These are phyloP conservation scores for Neonectria punicea DNA, from an alignment of 2,329 filamentous ascomycete species.

Conservation along the genomic window DNA sequence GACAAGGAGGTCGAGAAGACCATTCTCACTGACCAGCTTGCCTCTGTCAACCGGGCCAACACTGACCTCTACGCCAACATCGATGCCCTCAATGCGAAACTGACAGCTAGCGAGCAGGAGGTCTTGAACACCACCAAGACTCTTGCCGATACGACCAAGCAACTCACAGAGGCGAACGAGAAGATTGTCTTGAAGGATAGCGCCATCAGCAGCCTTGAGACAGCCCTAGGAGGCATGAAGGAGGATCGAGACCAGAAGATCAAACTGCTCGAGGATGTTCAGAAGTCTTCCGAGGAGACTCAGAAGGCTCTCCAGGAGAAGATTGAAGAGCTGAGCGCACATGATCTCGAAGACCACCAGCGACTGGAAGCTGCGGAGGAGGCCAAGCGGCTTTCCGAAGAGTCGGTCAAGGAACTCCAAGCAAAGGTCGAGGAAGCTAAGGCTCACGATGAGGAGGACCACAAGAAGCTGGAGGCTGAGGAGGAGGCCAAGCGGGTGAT, in stretches of 20 bases:
- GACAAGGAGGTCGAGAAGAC: conserved; percentile 1
- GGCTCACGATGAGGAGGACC: neutral
- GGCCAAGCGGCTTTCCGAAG: conserved; percentile 5
- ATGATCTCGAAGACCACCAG: conserved; percentile 12
- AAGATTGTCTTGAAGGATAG: neutral
- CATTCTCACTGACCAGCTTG: neutral
- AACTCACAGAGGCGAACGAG: conserved; percentile 1
- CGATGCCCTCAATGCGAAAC: neutral
- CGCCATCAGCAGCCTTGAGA: conserved; percentile 6
- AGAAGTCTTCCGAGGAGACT: conserved; percentile 3
- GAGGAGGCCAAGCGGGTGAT: neutral
- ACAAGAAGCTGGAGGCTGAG: neutral
- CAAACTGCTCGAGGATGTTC: conserved; percentile 5
- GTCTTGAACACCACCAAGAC: neutral
- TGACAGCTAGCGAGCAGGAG: conserved; percentile 1
- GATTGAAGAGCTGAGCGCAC: conserved; percentile 10
- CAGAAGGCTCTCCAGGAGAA: neutral
- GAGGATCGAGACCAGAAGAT: conserved; percentile 3
- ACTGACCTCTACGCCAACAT: neutral
- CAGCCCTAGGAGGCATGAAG: neutral
- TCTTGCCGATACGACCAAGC: neutral
- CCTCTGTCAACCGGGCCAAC: neutral
- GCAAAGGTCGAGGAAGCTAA: conserved; percentile 1
- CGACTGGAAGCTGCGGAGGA: conserved; percentile 2
- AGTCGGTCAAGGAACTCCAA: neutral